Evolutionary conservation across 306 rosid species (phyloP), one percentile per base, ranked within the genome.

Genomic region (Pyrus pyrifolia): DNA sequence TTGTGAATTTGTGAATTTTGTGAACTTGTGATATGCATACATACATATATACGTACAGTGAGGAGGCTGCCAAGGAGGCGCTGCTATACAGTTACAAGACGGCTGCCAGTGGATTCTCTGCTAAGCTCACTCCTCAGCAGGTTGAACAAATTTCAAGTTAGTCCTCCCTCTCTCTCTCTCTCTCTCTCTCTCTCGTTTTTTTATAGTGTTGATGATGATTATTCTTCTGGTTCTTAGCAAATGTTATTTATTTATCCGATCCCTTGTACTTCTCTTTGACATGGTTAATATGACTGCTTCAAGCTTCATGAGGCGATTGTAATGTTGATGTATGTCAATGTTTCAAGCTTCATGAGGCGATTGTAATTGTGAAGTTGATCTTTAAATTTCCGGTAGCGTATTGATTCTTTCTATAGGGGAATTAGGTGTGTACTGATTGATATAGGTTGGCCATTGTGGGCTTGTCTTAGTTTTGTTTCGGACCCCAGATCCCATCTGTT

Each of bases 91-190:
- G 93, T 71, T 94, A 94, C 87, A 94, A 94, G 86, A 46, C 83
- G 5, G 98, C 96, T 52, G 97, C 93, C 4, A 85, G 88, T 86
- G 98, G 98, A 35, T 94, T 94, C 88, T 90, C 98, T 29, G 97
- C 98, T 18, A 94, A 89, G 89, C 97, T 94, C 68, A 90, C 97
- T 77, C 89, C 91, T 14, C 79, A 81, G 11, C 91, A 88, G 85
- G 91, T 84, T 38, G 66, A 78, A 10, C 74, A 76, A 45, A 85
- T 88, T 69, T 71, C 88, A 64, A 79, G 91, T 88, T 25, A 70
- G 89, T 44, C 23, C 3, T 33, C 61, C 53, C 57, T 52, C 64
- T 60, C 25, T 8, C 27, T 25, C 27, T 25, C 27, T 25, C 25
- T 25, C 27, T 33, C 61, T 64, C 57, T 52, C 11, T 52, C 55